Evolutionary conservation across 2,329 filamentous ascomycete genomes (phyloP).

Genomic region (Colletotrichum sp.): DNA sequence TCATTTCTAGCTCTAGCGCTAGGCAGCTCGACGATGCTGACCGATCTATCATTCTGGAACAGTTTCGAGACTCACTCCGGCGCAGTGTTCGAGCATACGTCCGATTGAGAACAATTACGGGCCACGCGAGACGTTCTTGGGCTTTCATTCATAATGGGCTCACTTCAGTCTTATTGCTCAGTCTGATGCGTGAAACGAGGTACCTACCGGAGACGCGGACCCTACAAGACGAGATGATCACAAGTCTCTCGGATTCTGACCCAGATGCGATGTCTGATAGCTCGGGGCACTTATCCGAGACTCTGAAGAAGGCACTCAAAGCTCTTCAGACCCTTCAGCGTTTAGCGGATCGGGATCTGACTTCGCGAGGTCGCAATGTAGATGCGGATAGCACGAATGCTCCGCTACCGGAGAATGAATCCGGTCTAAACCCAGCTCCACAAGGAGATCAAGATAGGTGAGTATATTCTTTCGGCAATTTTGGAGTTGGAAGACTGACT

Average conservation of each 20-base stretch:
- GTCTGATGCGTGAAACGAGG: slow-evolving; percentile 14
- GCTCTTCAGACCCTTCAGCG: background rate
- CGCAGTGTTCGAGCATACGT: slow-evolving; percentile 7
- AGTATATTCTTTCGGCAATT: background rate
- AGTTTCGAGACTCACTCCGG: background rate
- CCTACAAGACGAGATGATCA: background rate
- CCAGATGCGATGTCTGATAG: background rate
- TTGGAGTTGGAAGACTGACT: background rate
- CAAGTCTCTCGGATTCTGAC: background rate
- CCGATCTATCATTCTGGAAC: background rate
- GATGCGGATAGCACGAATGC: background rate
- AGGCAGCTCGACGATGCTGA: fast-evolving
- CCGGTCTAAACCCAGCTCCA: background rate
- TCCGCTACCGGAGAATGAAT: fast-evolving
- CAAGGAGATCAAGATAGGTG: background rate
- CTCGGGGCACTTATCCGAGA: background rate
- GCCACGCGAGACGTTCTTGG: slow-evolving; percentile 14
- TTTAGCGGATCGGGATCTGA: background rate
- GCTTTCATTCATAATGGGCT: slow-evolving; percentile 17
- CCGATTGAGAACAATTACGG: slow-evolving; percentile 6
- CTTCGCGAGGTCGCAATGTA: background rate
- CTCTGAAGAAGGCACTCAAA: background rate
- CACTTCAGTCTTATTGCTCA: slow-evolving; percentile 4
- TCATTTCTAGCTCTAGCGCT: background rate
- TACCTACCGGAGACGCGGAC: background rate